Evolutionary conservation across 148 eudicot species (phyloP).

Genomic region (Vaccinium macrocarpon): DNA sequence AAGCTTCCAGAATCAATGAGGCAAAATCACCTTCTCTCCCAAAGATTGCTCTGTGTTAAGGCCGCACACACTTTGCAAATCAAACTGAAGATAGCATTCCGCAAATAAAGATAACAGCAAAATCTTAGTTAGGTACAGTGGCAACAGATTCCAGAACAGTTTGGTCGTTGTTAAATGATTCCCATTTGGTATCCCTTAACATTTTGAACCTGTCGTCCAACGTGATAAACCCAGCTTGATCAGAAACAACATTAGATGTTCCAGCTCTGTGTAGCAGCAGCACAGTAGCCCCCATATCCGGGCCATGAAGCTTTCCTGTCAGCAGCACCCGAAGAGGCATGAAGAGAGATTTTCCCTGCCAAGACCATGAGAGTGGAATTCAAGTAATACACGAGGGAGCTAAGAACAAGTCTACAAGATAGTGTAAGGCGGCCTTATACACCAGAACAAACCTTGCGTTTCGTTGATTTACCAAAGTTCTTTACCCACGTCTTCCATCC

Average conservation of each 20-base stretch:
- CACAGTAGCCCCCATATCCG: constrained; percentile 74
- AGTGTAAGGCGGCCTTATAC: not conserved
- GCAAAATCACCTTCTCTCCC: too few relatives aligned
- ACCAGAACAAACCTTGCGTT: constrained; percentile 72
- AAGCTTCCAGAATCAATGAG: not conserved
- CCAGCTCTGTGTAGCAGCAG: constrained; percentile 63
- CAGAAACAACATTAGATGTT: constrained; percentile 40
- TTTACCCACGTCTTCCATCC: constrained; percentile 97
- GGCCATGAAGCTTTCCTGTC: constrained; percentile 92
- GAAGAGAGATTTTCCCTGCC: constrained; percentile 88
- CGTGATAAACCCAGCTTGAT: constrained; percentile 52
- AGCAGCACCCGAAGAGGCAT: constrained; percentile 93
- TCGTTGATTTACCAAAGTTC: constrained; percentile 72
- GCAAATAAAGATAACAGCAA: not conserved
- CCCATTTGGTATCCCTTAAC: constrained; percentile 66
- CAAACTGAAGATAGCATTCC: not conserved
- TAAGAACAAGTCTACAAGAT: too few relatives aligned
- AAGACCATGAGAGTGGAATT: constrained; percentile 11
- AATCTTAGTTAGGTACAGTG: constrained; percentile 34
- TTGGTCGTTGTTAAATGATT: constrained; percentile 38
- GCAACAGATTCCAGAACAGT: constrained; percentile 40
- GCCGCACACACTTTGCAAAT: not conserved
- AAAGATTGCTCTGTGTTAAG: not conserved
- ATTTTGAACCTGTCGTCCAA: constrained; percentile 72
- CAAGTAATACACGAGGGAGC: not conserved